Conservation (phyloP, 305 asterid genomes). For the Lippia alba region DNA sequence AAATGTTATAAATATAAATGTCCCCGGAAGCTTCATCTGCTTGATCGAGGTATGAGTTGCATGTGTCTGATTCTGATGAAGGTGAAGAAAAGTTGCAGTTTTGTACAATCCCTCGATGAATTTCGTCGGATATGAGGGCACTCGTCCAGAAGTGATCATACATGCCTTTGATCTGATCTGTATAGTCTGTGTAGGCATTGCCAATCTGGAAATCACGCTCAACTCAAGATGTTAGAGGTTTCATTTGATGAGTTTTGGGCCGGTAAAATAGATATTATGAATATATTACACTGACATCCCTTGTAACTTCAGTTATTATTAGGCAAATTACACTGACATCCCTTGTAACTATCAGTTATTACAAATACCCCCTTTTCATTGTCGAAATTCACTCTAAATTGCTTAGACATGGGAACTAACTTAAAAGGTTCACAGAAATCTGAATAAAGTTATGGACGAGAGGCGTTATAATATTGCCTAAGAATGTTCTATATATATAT, state of each 20-base stretch:
- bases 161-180: slow-evolving; percentile 33
- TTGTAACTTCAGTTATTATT: no score
- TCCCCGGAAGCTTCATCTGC: slow-evolving; percentile 27
- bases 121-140: slow-evolving; percentile 62
- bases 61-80: slow-evolving; percentile 18
- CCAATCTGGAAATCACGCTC: slow-evolving; percentile 52
- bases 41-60: slow-evolving; percentile 26
- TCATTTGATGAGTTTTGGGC: not conserved
- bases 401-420: no score
- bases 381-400: no score
- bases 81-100: slow-evolving; percentile 47
- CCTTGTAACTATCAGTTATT: no score
- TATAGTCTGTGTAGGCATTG: slow-evolving; percentile 46
- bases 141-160: slow-evolving; percentile 53
- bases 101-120: slow-evolving; percentile 36
- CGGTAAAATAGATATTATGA: not conserved
- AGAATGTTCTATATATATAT: not conserved
- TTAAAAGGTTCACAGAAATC: no score
- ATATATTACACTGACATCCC: not conserved
- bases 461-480: no score
- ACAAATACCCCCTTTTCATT: not conserved
- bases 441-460: no score
- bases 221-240: not conserved
- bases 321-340: no score
- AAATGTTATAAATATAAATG: slow-evolving; percentile 42